phyloP scores from a whole-genome alignment of 2,329 filamentous ascomycete genomes.

The Myriosclerotinia curreyana region DNA sequence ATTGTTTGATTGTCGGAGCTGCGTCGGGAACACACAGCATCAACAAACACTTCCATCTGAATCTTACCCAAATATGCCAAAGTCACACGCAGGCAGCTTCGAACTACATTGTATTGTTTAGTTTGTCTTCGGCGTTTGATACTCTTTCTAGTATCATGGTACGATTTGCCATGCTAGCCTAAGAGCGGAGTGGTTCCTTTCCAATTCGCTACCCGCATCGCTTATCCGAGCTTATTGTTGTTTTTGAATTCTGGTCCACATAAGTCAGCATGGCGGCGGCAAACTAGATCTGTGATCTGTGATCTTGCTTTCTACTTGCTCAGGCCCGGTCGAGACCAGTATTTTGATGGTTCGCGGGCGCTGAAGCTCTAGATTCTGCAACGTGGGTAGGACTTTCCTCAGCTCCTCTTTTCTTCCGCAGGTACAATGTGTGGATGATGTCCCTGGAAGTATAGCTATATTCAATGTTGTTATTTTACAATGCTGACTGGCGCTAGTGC shows the following conservation, averaged over 20 bases:
- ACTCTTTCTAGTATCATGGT: background rate
- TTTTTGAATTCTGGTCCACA: background rate
- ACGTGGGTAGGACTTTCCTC: constrained; percentile 1
- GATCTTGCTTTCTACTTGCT: background rate
- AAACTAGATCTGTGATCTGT: constrained; percentile 3
- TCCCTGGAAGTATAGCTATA: background rate
- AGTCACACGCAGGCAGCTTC: background rate
- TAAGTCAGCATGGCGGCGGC: background rate
- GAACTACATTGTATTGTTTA: constrained; percentile 4
- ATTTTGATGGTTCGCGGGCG: background rate
- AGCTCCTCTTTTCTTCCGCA: constrained; percentile 3
- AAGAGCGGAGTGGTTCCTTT: background rate
- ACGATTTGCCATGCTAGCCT: background rate
- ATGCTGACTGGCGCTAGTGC: background rate
- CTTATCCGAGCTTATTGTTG: background rate
- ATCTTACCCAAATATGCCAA: background rate
- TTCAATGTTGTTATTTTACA: background rate
- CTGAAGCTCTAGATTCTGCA: constrained; percentile 11
- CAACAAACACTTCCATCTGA: constrained; percentile 3
- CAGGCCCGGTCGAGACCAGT: background rate
- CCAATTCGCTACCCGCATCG: background rate
- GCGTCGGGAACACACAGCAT: constrained; percentile 10
- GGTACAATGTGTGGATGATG: background rate
- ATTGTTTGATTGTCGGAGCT: constrained; percentile 9
- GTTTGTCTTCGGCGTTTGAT: constrained; percentile 8